phyloP scores from a whole-genome alignment of 31 red algal genomes.

The Asparagopsis taxiformis region DNA sequence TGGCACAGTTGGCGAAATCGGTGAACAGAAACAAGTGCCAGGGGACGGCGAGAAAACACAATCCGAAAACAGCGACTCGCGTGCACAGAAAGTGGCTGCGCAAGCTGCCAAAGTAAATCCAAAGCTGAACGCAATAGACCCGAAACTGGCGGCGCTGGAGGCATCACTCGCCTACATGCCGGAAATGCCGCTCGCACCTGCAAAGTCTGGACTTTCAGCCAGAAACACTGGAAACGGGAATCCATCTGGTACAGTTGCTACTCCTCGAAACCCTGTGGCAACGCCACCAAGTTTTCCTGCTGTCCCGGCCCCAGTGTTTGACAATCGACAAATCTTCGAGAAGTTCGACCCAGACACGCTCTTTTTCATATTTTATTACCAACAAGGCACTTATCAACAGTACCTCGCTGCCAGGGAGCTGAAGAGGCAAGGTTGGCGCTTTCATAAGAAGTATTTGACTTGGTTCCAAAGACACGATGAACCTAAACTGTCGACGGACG shows the following conservation, averaged over 20 bases:
- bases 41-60: neutral
- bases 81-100: neutral
- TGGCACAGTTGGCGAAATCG: too few relatives aligned
- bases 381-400: slow-evolving; percentile 91
- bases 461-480: slow-evolving; percentile 99
- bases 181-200: slow-evolving; percentile 4
- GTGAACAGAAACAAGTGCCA: too few relatives aligned
- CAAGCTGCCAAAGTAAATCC: neutral
- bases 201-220: slow-evolving; percentile 8
- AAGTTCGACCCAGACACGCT: slow-evolving; percentile 89
- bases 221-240: slow-evolving; percentile 15
- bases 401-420: slow-evolving; percentile 90
- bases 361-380: slow-evolving; percentile 99
- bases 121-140: slow-evolving; percentile 10
- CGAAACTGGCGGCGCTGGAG: slow-evolving; percentile 5
- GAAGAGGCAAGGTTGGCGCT: slow-evolving; percentile 94
- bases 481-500: slow-evolving; percentile 85
- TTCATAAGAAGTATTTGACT: slow-evolving; percentile 94
- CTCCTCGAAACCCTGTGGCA: slow-evolving; percentile 68
- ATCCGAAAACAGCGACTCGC: neutral
- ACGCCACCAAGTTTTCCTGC: slow-evolving; percentile 72
- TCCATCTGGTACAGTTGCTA: slow-evolving; percentile 4
- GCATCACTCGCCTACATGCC: slow-evolving; percentile 10
- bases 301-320: slow-evolving; percentile 70
- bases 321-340: slow-evolving; percentile 75